phyloP scores from a whole-genome alignment of 495 filamentous ascomycete genomes.

The Penicillium canescens region DNA sequence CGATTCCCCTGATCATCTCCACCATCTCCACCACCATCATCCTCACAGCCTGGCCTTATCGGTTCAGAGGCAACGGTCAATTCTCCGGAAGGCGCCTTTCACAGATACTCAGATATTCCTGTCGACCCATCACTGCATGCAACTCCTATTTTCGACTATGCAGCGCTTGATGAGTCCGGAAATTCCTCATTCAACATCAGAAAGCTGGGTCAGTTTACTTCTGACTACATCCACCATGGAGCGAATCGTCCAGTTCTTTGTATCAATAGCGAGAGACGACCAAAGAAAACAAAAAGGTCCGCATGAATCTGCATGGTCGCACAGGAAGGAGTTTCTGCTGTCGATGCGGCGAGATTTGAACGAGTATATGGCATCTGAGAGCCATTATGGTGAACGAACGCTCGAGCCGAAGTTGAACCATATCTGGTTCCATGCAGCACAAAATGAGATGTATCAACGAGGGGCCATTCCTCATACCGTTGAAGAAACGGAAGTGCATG shows the following conservation, averaged over 20 bases:
- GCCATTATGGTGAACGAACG: background rate
- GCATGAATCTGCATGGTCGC: constrained; percentile 20
- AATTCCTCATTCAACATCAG: constrained; percentile 22
- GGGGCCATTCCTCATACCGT: constrained; percentile 26
- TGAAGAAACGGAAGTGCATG: constrained; percentile 17
- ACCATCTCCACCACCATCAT: background rate
- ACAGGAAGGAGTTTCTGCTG: constrained; percentile 30
- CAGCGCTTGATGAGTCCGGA: constrained; percentile 31
- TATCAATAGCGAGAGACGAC: constrained; percentile 20
- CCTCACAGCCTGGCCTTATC: background rate
- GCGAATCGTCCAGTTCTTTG: constrained; percentile 25
- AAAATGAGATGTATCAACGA: constrained; percentile 22
- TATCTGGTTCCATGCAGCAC: constrained; percentile 31
- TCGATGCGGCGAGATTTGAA: constrained; percentile 26
- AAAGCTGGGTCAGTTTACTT: constrained; percentile 31
- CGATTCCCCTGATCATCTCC: background rate
- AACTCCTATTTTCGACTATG: constrained; percentile 26
- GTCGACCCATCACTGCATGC: constrained; percentile 31
- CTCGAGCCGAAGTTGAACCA: constrained; percentile 14
- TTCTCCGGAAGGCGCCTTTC: constrained; percentile 30
- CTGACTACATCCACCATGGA: constrained; percentile 31
- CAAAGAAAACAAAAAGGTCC: constrained; percentile 1
- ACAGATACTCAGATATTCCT: constrained; percentile 24
- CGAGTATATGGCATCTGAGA: constrained; percentile 15
- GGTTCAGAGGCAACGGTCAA: constrained; percentile 18